Evolutionary conservation across 75 land plant genomes (phyloP), one percentile per base, ranked within the genome.

Genomic region (Larix kaempferi): DNA sequence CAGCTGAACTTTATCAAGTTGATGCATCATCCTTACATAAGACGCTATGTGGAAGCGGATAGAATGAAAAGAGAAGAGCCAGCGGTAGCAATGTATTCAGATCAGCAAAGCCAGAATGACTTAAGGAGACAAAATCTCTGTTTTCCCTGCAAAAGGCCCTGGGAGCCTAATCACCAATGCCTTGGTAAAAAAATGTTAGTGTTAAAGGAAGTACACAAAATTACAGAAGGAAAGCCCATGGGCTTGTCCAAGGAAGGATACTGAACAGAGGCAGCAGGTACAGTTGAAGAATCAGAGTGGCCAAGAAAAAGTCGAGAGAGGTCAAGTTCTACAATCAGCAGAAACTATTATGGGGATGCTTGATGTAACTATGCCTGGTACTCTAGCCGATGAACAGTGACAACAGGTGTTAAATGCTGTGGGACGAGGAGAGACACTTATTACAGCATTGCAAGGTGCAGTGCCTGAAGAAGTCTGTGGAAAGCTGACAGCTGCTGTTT

Each of bases 391-490:
- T 61, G 92, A 90, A 75, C 73, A 88, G 67, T 94, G 92, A 84
- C 58, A 84, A 44, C 86, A 98, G 99, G 99, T 98, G 19, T 79
- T 92, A 65, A 81, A 63, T 83, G 95, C 95, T 78, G 89, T 98
- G 15, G 92, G 80, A 52, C 88, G 84, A 80, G 99, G 99, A 74
- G 98, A 95, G 63, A 88, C 94, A 27, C 56, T 94, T 14, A 73
- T 98, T 69, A 85, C 89, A 78, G 98, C 99, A 61, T 85, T 98
- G 79, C 89, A 98, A 88, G 93, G 78, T 81, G 99, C 98, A 76
- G 96, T 95, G n/a, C 99, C 98, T 22, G 99, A 92, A 77, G 96
- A 98, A 78, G 99, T 93, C 49, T 84, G 98, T 62, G 99, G 87
- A 80, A 95, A 91, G 64, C 88, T 98, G 74, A 85, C 90, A 59